Base-by-base conservation (phyloP, 257 asterid species). In the Scutellaria baicalensis region DNA sequence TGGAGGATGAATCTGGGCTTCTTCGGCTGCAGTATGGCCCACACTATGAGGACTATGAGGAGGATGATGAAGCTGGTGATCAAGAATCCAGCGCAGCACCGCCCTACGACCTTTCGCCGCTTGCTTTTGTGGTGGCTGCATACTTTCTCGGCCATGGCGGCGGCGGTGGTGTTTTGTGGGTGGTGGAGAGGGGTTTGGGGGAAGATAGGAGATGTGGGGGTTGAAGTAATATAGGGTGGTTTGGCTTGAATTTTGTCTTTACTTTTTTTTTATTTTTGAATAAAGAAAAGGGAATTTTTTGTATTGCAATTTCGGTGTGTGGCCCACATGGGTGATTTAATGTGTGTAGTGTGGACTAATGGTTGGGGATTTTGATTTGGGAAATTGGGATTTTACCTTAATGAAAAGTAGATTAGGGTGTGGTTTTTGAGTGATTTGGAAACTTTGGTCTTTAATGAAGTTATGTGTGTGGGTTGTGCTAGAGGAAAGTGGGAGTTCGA, bases 1-100 rank as follows among this genome's bases (percentile, higher is more conserved):
- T 94, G 93, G 86, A 94, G 95, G 69, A 60, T 66, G 77, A 94
- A 94, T 4, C 89, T 82, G 16, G 99, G 97, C 47, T 87, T 91
- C 14, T 73, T 81, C 17, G 99, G 99, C 61, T 89, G 95, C 21
- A 94, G 89, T 3, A 86, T 39, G 27, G 96, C 96, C 97, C 97
- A 91, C 0, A 75, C 44, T 14, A 91, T 10, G 70, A 94, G 96
- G 82, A 89, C 3, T 2, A 74, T 3, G 7, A 91, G 1, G 3
- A 91, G 88, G 75, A 82, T 0, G 64, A 91, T 45, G 89, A 93
- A 82, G 73, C 0, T 0, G 64, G 82, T 0, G 77, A 86, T 33
- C 0, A 88, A 81, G 1, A 85, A 14, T 0, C 72, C 68, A 70
- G 75, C 89, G 68, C 77, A 83, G 43, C 73, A 65, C 0, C 78